Evolutionary conservation across 345 rosid genomes (phyloP), one percentile per base, ranked within the genome.

Genomic region (Gossypium bickii): DNA sequence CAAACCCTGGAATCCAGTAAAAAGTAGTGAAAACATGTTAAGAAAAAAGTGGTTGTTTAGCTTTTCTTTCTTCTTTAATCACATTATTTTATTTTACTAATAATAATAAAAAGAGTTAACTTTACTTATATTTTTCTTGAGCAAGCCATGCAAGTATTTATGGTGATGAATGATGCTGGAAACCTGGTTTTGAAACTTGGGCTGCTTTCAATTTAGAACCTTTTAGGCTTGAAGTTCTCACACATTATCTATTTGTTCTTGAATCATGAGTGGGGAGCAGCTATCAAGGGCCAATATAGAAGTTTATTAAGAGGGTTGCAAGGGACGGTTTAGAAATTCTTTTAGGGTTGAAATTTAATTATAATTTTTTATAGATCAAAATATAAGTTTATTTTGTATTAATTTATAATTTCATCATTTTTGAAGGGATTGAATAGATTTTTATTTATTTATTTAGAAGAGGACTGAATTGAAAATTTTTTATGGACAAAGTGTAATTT

Each of bases 1-100:
- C 52, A 79, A 29, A 57, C 45, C 86, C 82, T 60, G 84, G 75
- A 82, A 84, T 85, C 87, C 80, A 51, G 84, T 81, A 74, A 80
- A 51, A 84, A 68, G 81, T 44, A 71, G 82, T 59, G 49, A 77
- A 55, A 78, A 79, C 71, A 55, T 65, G 78, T 66, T 66, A 76
- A 81, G 74, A 76, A 56, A 56, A 73, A 78, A 75, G 77, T 67
- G 75, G 65, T 55, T 63, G 72, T 62, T 56, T 64, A 43, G 29
- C 48, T 66, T 44, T 67, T 20, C 16, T 49, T 49, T 49, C 1
- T 3, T 49, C 17, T 49, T 49, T 12, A 4, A 34, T 34, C 41
- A 34, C 41, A 34, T 5, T 34, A 2, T 9, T 15, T 68, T 57
- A 9, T 72, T 73, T 48, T 55, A 64, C 29, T 57, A 57, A 22